phyloP scores from a whole-genome alignment of 2,329 filamentous ascomycete genomes.

The Sporothrix sp. region DNA sequence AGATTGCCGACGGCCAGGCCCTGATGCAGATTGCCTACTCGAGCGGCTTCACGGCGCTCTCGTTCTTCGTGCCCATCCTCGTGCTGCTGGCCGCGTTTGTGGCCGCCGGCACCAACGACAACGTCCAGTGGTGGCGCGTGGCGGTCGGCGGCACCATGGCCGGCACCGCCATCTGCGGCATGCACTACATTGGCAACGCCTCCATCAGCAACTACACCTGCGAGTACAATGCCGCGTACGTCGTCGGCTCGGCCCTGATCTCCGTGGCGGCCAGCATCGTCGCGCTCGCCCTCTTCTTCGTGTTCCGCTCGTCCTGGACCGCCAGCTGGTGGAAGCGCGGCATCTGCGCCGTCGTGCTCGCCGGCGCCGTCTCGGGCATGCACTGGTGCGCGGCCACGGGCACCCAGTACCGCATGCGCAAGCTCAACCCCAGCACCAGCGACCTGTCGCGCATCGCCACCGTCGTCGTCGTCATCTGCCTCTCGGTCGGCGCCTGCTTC shows the following conservation, averaged over 20 bases:
- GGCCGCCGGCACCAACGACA: slow-evolving; percentile 52
- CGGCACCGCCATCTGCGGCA: slow-evolving; percentile 67
- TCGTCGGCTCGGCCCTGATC: slow-evolving; percentile 61
- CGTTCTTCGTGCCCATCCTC: slow-evolving; percentile 69
- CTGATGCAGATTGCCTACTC: slow-evolving; percentile 66
- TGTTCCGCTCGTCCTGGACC: slow-evolving; percentile 66
- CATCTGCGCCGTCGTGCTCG: slow-evolving; percentile 57
- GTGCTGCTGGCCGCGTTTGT: slow-evolving; percentile 68
- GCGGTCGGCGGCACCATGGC: slow-evolving; percentile 56
- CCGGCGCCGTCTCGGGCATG: slow-evolving; percentile 72
- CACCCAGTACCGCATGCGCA: slow-evolving; percentile 53
- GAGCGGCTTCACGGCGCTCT: slow-evolving; percentile 60
- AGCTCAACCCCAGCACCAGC: slow-evolving; percentile 30
- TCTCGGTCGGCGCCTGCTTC: slow-evolving; percentile 55
- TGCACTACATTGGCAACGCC: slow-evolving; percentile 83
- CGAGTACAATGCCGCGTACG: slow-evolving; percentile 46
- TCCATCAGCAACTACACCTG: slow-evolving; percentile 70
- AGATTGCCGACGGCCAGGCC: slow-evolving; percentile 52
- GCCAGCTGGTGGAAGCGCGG: slow-evolving; percentile 67
- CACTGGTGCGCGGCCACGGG: slow-evolving; percentile 72
- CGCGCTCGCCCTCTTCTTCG: slow-evolving; percentile 68
- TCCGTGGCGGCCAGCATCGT: slow-evolving; percentile 61
- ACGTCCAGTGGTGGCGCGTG: slow-evolving; percentile 49
- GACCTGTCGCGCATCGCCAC: slow-evolving; percentile 52
- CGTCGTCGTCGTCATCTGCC: slow-evolving; percentile 61